Percentiles rank a stretch among this genome's conserved stretches.
These are phyloP conservation scores for Choiromyces venosus DNA, from an alignment of 495 filamentous ascomycete species.

Conservation along the genomic window DNA sequence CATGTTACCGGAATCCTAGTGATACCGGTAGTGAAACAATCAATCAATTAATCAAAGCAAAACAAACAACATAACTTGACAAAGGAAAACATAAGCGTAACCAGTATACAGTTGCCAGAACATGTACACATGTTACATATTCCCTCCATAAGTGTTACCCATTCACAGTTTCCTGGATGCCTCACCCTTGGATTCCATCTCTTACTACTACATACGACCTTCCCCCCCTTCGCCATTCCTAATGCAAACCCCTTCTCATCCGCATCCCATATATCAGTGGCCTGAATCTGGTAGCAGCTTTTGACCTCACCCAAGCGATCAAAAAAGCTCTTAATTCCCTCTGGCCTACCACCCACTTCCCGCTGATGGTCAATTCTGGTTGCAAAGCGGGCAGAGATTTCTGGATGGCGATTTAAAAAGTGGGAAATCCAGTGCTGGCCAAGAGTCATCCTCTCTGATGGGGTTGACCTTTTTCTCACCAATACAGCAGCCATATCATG, in stretches of 20 bases:
- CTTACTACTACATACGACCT: not conserved
- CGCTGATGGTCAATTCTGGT: conserved; percentile 10
- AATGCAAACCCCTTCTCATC: conserved; percentile 16
- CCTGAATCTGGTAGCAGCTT: not conserved
- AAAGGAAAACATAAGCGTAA: no score
- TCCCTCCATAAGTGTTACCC: conserved; percentile 13
- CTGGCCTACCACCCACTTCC: conserved; percentile 3
- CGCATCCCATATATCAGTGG: not conserved
- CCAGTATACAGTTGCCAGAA: no score
- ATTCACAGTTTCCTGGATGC: conserved; percentile 23
- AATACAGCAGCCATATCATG: not conserved
- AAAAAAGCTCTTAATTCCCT: not conserved
- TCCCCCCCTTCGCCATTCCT: not conserved
- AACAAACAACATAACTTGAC: no score
- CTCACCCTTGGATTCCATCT: not conserved
- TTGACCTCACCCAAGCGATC: not conserved
- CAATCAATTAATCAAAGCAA: no score
- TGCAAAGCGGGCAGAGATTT: not conserved
- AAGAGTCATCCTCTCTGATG: not conserved
- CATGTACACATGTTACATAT: no score
- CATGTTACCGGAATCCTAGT: no score
- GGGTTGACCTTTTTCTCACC: not conserved
- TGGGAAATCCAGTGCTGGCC: conserved; percentile 4
- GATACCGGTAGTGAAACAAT: no score
- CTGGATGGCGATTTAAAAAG: conserved; percentile 10